Evolutionary conservation across 2,329 filamentous ascomycete species (phyloP), one percentile per base, ranked within the genome.

Genomic region (Ophiostoma ulmi): DNA sequence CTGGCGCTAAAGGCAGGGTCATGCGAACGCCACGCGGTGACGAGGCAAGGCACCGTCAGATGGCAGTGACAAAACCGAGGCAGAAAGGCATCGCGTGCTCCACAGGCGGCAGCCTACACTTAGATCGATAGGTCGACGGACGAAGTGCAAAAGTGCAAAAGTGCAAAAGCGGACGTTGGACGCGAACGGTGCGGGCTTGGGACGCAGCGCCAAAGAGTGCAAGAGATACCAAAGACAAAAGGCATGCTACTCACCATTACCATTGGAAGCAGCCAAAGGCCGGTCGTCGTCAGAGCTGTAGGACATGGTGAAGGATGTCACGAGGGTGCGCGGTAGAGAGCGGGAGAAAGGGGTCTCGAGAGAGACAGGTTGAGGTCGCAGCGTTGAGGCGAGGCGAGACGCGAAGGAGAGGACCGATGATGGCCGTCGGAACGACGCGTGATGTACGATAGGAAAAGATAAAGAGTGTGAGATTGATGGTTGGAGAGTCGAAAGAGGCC

Each of bases 231-330:
- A 8, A 20, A 20, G 44, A 48, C 44, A 48, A 20, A 20, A 52
- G 61, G 58, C 58, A 73, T 70, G 31, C 14, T 44, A 87, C 91
- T 87, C 83, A 94, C 92, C 82, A 76, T 87, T 84, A 72, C 88
- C 89, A 81, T 91, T 91, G 73, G 84, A 78, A 80, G 84, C 87
- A 74, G 90, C 86, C 76, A 97, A 86, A 80, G 93, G 93, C 82
- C 86, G 86, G 80, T 96, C 92, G 78, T 96, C 93, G 77, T 94
- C 92, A 39, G 92, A 95, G 77, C 80, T 83, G 77, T 82, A 81
- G 70, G 82, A 85, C 78, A 80, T 81, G 85, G 87, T 88, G 73
- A 75, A 83, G 74, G 72, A n/a, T 14, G 55, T 14, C 7, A 38
- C 75, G 26, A 39, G 35, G 8, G 63, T 36, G 63, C 4, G 31